Evolutionary conservation across 139 green algal genomes (phyloP).

Genomic region (Desmodesmus armatus): DNA sequence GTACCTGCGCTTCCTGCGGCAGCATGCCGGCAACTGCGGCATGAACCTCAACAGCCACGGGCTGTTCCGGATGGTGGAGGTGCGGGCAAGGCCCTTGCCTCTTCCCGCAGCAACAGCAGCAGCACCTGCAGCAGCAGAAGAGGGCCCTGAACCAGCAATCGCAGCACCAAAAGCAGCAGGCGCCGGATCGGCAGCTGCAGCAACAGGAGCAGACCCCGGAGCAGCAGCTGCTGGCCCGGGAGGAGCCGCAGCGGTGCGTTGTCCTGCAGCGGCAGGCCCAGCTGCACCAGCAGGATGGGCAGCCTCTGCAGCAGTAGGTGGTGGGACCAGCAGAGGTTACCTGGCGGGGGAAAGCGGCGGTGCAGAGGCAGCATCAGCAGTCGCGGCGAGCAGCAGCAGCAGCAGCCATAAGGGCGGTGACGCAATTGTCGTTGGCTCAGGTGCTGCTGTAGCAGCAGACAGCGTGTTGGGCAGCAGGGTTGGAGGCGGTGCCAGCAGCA

Average conservation of each 20-base stretch:
- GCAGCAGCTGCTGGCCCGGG: neutral
- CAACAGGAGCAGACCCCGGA: neutral
- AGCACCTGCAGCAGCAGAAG: neutral
- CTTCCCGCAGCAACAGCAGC: neutral
- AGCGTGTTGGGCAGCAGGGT: too few species aligned
- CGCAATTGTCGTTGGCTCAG: too few species aligned
- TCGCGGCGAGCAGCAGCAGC: too few species aligned
- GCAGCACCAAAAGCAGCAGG: neutral
- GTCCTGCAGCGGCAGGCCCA: neutral
- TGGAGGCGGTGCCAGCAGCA: too few species aligned
- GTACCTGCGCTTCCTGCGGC: constrained; percentile 39
- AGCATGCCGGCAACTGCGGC: constrained; percentile 12
- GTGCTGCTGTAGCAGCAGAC: too few species aligned
- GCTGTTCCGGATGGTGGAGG: constrained; percentile 21
- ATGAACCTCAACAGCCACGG: constrained; percentile 43
- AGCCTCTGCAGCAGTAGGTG: neutral
- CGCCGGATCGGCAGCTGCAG: neutral
- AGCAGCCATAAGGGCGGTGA: too few species aligned
- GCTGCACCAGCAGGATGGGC: neutral
- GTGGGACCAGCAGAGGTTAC: too few species aligned
- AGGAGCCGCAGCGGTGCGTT: too few species aligned
- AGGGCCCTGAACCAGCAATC: neutral
- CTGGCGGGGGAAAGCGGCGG: too few species aligned
- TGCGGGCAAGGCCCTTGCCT: neutral
- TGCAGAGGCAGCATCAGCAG: too few species aligned